phyloP scores from a whole-genome alignment of 371 early-diverging fungal species.

The Gilbertella persicaria region DNA sequence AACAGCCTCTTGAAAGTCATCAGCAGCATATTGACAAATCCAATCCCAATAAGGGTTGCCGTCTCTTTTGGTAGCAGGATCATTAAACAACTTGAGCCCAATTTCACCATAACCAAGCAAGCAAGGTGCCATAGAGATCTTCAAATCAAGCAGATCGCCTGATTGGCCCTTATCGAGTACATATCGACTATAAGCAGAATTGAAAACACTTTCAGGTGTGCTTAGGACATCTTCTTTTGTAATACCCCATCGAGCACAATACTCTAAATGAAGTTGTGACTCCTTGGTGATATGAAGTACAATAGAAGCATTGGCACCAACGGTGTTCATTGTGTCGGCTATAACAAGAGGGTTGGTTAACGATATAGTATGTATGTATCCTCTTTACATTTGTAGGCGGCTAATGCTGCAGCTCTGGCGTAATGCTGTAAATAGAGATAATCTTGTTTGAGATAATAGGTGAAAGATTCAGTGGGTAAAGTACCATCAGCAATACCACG shows the following conservation, averaged over 20 bases:
- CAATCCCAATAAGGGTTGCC: constrained; percentile 84
- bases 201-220: constrained; percentile 72
- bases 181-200: constrained; percentile 82
- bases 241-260: constrained; percentile 75
- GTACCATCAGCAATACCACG: constrained; percentile 75
- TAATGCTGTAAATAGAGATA: constrained; percentile 80
- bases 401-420: constrained; percentile 76
- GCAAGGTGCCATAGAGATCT: constrained; percentile 80
- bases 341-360: constrained; percentile 20
- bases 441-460: constrained; percentile 81
- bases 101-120: constrained; percentile 84
- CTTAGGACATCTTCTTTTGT: constrained; percentile 61
- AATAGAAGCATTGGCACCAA: constrained; percentile 53
- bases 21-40: constrained; percentile 73
- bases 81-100: constrained; percentile 63
- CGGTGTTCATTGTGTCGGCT: constrained; percentile 27
- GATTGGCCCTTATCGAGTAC: constrained; percentile 74
- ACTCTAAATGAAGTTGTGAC: constrained; percentile 71
- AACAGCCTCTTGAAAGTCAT: constrained; percentile 69
- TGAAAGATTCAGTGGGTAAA: constrained; percentile 66
- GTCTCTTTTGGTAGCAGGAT: constrained; percentile 66
- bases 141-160: constrained; percentile 77
- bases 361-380: constrained; percentile 12
- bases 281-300: constrained; percentile 69
- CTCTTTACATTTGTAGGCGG: constrained; percentile 69